Conservation (phyloP, 202 grass and related monocot genomes). For the Musa balbisiana region DNA sequence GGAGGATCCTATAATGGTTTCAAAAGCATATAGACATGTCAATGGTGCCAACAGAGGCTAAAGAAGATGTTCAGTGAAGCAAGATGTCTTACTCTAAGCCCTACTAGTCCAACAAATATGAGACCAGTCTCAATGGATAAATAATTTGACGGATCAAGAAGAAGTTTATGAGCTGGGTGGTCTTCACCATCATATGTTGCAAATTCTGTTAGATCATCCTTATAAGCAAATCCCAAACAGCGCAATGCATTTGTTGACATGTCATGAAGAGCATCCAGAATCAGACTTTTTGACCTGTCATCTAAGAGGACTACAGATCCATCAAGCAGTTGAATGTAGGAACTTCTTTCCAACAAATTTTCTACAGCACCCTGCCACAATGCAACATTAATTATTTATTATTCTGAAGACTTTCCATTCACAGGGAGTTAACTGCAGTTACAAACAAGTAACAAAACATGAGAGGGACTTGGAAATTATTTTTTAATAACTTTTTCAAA, state of each 20-base stretch:
- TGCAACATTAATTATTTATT: neutral
- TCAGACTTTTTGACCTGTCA: constrained; percentile 14
- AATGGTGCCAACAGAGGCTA: neutral
- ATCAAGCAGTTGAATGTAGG: constrained; percentile 24
- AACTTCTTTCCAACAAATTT: constrained; percentile 28
- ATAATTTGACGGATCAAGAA: constrained; percentile 32
- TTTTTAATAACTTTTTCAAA: too few relatives aligned
- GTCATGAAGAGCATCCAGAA: constrained; percentile 25
- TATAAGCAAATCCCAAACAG: constrained; percentile 34
- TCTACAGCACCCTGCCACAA: constrained; percentile 28
- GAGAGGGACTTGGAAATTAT: too few relatives aligned
- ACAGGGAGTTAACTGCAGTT: too few relatives aligned
- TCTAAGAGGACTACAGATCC: constrained; percentile 21
- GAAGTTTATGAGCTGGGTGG: constrained; percentile 30
- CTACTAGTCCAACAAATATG: constrained; percentile 32
- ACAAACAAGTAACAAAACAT: too few relatives aligned
- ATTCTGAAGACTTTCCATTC: neutral
- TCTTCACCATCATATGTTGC: constrained; percentile 34
- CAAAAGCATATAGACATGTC: neutral
- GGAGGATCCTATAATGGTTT: constrained; percentile 1
- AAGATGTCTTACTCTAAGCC: constrained; percentile 23
- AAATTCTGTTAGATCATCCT: constrained; percentile 26
- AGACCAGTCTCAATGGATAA: constrained; percentile 30
- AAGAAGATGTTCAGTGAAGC: neutral
- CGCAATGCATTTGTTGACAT: constrained; percentile 33